phyloP scores from a whole-genome alignment of 2,329 filamentous ascomycete genomes.

The Diplodia seriata region DNA sequence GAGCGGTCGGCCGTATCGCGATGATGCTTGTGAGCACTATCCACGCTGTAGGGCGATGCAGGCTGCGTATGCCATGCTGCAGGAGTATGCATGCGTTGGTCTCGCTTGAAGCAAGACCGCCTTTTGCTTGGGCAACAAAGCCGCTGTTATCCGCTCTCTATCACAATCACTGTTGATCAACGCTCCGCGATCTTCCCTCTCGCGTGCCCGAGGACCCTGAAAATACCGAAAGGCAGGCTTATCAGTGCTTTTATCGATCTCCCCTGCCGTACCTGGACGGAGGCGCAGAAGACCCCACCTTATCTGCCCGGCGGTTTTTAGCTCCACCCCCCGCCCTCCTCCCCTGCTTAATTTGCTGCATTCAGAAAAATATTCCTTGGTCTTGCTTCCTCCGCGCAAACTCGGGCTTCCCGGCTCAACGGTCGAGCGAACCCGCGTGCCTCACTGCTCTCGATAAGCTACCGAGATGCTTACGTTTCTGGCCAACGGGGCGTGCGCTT shows the following conservation, averaged over 20 bases:
- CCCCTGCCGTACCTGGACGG: neutral
- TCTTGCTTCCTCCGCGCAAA: neutral
- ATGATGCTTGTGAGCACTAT: neutral
- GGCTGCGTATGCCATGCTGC: neutral
- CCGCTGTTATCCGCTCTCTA: neutral
- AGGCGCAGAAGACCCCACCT: neutral
- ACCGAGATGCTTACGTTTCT: neutral
- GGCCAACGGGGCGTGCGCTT: neutral
- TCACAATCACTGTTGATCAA: neutral
- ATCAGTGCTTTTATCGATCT: slow-evolving; percentile 9
- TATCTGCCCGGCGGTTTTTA: neutral
- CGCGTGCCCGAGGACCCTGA: neutral
- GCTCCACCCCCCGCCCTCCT: slow-evolving; percentile 5
- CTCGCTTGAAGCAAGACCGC: neutral
- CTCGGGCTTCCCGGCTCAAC: neutral
- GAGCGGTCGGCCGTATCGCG: neutral
- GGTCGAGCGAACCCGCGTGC: neutral
- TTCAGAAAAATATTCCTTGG: slow-evolving; percentile 26
- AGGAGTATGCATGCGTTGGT: neutral
- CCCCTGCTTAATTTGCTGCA: slow-evolving; percentile 14
- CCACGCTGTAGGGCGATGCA: too few species aligned
- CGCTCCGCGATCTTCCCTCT: neutral
- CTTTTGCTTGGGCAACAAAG: neutral
- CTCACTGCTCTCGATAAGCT: neutral
- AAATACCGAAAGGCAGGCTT: neutral